phyloP scores from a whole-genome alignment of 192 early-diverging fungal genomes.

The Linnemannia hyalina region DNA sequence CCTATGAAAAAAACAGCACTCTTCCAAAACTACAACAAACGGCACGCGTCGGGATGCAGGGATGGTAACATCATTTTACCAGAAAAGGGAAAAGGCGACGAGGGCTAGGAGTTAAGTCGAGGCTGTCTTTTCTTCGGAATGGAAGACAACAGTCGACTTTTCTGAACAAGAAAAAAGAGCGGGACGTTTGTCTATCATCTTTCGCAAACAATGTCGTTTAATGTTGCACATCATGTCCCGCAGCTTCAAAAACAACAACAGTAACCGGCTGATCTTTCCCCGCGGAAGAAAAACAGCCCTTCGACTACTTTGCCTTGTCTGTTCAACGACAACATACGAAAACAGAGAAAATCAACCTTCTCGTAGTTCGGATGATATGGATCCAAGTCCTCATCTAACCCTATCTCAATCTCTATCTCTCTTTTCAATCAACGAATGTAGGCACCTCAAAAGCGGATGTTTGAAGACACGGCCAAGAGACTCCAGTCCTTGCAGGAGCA shows the following conservation, averaged over 20 bases:
- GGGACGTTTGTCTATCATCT: background rate
- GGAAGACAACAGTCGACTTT: background rate
- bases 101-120: background rate
- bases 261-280: background rate
- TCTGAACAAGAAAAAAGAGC: background rate
- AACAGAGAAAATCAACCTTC: background rate
- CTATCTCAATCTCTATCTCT: background rate
- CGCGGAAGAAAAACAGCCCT: background rate
- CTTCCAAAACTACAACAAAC: background rate
- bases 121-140: background rate
- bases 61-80: background rate
- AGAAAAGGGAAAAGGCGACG: background rate
- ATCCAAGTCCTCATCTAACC: background rate
- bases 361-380: background rate
- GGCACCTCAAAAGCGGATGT: conserved; percentile 56
- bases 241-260: background rate
- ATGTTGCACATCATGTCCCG: background rate
- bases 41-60: background rate
- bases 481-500: conserved; percentile 47
- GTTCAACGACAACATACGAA: background rate
- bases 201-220: background rate
- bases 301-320: background rate
- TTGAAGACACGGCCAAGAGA: conserved; percentile 57
- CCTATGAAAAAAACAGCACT: too few species aligned
- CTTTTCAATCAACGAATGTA: background rate